Conservation (phyloP, 495 filamentous ascomycete species). For the Collariella sp. region DNA sequence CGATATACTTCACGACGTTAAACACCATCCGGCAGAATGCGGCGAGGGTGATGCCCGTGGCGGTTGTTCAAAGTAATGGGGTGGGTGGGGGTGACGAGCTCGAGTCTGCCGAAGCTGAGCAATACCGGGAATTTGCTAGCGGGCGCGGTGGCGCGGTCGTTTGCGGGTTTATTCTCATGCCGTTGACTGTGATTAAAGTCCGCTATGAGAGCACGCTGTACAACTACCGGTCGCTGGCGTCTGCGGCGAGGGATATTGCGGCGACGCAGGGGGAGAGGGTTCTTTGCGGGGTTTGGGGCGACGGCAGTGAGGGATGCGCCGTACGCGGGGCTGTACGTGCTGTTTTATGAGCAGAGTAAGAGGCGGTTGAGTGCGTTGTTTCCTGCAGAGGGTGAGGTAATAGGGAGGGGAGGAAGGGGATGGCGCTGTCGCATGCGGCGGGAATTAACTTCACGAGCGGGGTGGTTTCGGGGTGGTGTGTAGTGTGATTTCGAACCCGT, state of each 20-base stretch:
- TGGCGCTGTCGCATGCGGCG: conserved; percentile 44
- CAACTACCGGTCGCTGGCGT: conserved; percentile 65
- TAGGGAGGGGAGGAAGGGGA: not conserved
- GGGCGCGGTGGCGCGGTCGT: conserved; percentile 72
- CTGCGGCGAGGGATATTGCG: conserved; percentile 67
- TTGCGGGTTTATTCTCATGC: conserved; percentile 92
- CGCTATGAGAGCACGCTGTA: conserved; percentile 85
- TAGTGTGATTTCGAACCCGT: conserved; percentile 83
- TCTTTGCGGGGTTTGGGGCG: conserved; percentile 89
- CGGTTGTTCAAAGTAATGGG: conserved; percentile 6
- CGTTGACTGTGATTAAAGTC: conserved; percentile 93
- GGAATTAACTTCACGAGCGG: conserved; percentile 80
- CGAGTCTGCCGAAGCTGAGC: conserved; percentile 73
- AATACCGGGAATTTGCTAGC: conserved; percentile 78
- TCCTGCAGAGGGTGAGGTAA: not conserved
- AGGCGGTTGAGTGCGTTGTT: conserved; percentile 45
- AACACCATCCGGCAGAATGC: conserved; percentile 71
- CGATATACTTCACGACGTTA: conserved; percentile 86
- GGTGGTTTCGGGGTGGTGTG: conserved; percentile 62
- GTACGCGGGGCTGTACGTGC: conserved; percentile 88
- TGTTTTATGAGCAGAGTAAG: conserved; percentile 91
- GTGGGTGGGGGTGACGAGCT: conserved; percentile 9
- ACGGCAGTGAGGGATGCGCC: conserved; percentile 91
- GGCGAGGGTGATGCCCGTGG: too few species aligned
- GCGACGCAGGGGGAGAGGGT: conserved; percentile 65